Conservation (phyloP, 2,329 filamentous ascomycete genomes). For the Cordyceps cateniannulata region DNA sequence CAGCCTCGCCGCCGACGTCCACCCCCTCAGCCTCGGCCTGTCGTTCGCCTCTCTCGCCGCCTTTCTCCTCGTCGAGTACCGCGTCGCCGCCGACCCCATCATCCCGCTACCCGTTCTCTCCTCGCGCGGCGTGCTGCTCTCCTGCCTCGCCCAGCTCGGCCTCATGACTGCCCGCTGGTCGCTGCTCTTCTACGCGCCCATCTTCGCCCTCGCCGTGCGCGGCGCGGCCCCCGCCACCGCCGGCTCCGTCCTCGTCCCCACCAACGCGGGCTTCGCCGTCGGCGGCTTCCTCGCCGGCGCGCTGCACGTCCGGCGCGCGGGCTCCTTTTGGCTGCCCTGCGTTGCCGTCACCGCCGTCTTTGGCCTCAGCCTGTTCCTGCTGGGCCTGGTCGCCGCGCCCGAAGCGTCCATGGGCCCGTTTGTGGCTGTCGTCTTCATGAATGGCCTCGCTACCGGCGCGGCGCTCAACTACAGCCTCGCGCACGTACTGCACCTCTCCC, state of each 20-base stretch:
- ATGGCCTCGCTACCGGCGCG: slow-evolving; percentile 67
- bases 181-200: slow-evolving; percentile 73
- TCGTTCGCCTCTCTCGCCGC: slow-evolving; percentile 45
- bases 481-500: slow-evolving; percentile 68
- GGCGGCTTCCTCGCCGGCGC: slow-evolving; percentile 69
- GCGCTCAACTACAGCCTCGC: slow-evolving; percentile 75
- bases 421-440: slow-evolving; percentile 56
- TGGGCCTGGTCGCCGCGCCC: slow-evolving; percentile 50
- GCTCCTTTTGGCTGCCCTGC: slow-evolving; percentile 65
- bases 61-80: slow-evolving; percentile 58
- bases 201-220: slow-evolving; percentile 71
- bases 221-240: slow-evolving; percentile 63
- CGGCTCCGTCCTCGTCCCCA: slow-evolving; percentile 72
- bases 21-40: slow-evolving; percentile 51
- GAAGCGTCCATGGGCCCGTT: slow-evolving; percentile 46
- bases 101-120: slow-evolving; percentile 65
- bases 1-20: slow-evolving; percentile 59
- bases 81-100: slow-evolving; percentile 60
- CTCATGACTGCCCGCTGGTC: slow-evolving; percentile 79
- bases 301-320: slow-evolving; percentile 66
- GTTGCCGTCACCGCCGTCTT: slow-evolving; percentile 58
- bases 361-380: slow-evolving; percentile 47
- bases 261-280: slow-evolving; percentile 70
- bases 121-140: slow-evolving; percentile 64
- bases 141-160: slow-evolving; percentile 67